Evolutionary conservation across 2,329 filamentous ascomycete species (phyloP).

Genomic region (Colletotrichum godetiae): DNA sequence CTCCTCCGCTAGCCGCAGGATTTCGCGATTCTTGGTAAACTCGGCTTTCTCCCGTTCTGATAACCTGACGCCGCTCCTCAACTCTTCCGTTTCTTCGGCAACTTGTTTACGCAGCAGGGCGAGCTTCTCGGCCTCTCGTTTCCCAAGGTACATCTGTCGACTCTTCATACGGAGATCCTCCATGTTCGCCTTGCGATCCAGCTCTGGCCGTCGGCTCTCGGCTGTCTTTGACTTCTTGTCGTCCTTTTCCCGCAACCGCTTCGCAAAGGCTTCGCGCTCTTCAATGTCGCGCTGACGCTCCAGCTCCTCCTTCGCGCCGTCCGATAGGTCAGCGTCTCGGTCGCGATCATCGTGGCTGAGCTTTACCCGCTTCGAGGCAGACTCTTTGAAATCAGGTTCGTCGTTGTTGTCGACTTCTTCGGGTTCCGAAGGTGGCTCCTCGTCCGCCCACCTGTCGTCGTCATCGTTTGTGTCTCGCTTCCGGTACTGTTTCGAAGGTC

Average conservation of each 20-base stretch:
- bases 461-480: constrained; percentile 60
- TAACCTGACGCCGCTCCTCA: constrained; percentile 79
- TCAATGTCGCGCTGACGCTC: constrained; percentile 74
- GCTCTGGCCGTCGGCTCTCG: constrained; percentile 66
- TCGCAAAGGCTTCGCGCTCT: constrained; percentile 85
- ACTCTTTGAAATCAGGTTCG: constrained; percentile 72
- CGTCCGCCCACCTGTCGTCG: constrained; percentile 86
- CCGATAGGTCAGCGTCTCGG: constrained; percentile 62
- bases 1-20: constrained; percentile 85
- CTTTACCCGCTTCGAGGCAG: constrained; percentile 77
- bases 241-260: constrained; percentile 78
- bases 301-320: constrained; percentile 67
- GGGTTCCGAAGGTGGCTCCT: constrained; percentile 65
- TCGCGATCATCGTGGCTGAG: constrained; percentile 65
- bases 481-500: constrained; percentile 55
- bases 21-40: constrained; percentile 88
- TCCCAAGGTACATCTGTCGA: constrained; percentile 92
- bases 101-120: constrained; percentile 92
- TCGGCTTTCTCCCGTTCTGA: constrained; percentile 85
- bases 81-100: constrained; percentile 84
- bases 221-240: constrained; percentile 74
- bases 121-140: constrained; percentile 87
- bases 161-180: constrained; percentile 85
- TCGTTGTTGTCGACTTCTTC: constrained; percentile 53
- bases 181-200: constrained; percentile 76